Base-by-base conservation (phyloP, 176 grass and related monocot species). In the Avena atlantica region DNA sequence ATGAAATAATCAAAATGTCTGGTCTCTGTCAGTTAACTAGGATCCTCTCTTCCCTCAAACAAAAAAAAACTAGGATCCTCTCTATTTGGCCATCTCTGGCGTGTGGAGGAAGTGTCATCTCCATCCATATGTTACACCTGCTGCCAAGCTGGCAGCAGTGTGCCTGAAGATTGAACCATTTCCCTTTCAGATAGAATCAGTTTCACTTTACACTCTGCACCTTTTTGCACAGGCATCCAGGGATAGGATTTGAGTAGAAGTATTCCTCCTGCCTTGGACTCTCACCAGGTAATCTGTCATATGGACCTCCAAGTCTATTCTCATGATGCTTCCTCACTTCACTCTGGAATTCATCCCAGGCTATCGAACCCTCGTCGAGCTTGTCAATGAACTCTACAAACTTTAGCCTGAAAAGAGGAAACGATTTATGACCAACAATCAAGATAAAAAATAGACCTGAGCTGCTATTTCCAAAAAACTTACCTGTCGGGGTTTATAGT, bases 401-500 rank as follows among this genome's bases (percentile, higher is more conserved):
- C 71, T 81, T 96, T 24, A 88, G 70, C 87, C 91, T 96, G 24
- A 59, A 86, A 84, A 56, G 9, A 56, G 36, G 10, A 61, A 34
- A 31, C 17, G 2, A 53, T 15, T 47, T 56, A 81, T 74, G 2
- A 27, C 0, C 1, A n/a, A 81, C 4, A 77, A 78, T 62, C 23
- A 51, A 74, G 19, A 75, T 25, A 3, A 12, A 0, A 70, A 48
- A 29, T 47, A 53, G 65, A 74, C 1, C 5, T 6, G 12, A 60
- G 12, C 71, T 63, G 3, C 21, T 53, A 23, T 76, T 40, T 63
- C 2, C 15, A 45, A 23, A 23, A 50, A 31, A 31, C 14, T 12
- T 78, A 94, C 94, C 94, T 94, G 65, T 97, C 89, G 40, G 94
- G 94, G 70, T 87, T 90, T 64, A 97, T 94, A 17, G 92, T 97